A percentile compares a stretch with the other conserved stretches of the same genome.
Conservation (phyloP, 257 asterid species). For the Prunella vulgaris region DNA sequence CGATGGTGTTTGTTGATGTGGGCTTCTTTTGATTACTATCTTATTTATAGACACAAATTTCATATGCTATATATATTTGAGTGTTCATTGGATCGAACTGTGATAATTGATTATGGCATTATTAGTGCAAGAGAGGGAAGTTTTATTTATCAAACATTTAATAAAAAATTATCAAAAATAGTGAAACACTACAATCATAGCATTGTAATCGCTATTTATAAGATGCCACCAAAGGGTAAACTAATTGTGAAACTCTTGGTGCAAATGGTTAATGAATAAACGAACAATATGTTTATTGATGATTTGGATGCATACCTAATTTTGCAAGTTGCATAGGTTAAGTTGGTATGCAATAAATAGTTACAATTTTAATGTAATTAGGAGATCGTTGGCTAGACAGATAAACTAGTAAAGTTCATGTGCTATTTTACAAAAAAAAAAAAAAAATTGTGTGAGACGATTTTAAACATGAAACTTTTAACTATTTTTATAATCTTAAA, state of each 20-base stretch:
- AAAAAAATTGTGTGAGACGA: too few relatives aligned
- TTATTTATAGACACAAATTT: not conserved
- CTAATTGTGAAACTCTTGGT: not conserved
- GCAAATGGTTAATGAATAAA: not conserved
- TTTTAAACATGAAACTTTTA: too few relatives aligned
- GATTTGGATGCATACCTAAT: not conserved
- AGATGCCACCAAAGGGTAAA: not conserved
- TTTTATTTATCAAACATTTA: too few relatives aligned
- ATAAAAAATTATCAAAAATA: too few relatives aligned
- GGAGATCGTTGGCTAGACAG: not conserved
- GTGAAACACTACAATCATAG: too few relatives aligned
- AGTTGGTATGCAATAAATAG: not conserved
- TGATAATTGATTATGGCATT: too few relatives aligned
- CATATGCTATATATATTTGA: too few relatives aligned
- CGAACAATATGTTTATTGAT: not conserved
- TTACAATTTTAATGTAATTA: not conserved
- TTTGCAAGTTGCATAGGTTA: not conserved
- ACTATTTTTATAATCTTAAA: too few relatives aligned
- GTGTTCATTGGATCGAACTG: too few relatives aligned
- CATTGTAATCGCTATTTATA: not conserved
- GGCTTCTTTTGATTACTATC: not conserved
- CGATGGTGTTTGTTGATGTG: constrained; percentile 9
- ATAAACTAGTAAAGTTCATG: not conserved
- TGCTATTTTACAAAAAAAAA: not conserved
- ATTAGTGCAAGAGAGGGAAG: too few relatives aligned